Evolutionary conservation across 139 green algal genomes (phyloP), one percentile per base, ranked within the genome.

Genomic region (Zygnema circumcarinatum): DNA sequence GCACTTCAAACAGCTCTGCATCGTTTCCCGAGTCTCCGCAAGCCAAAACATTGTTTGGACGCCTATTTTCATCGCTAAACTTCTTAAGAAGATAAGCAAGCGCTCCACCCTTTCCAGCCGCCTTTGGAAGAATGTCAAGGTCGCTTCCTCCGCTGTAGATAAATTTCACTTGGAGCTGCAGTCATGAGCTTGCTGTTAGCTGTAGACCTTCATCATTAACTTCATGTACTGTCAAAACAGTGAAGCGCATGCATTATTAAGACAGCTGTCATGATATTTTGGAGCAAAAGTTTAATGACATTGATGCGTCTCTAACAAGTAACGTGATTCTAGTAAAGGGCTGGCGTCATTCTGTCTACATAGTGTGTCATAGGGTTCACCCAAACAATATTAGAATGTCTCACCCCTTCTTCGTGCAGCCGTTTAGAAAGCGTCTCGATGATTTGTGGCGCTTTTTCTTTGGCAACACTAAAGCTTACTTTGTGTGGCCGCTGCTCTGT

Each of bases 21-120:
- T 98, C 96, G 88, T 98, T 98, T 67, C 96, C 96, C 53, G 92
- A 96, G 92, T 98, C 96, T 2, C 96, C 96, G 89, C 94, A 96
- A 39, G 97, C 96, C 91, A 98, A 91, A 32, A 62, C 84, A 76
- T 85, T 40, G 29, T 53, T 73, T 2, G 81, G 87, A 36, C 69
- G 21, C 35, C 82, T 67, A 38, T 39, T 38, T 3, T 81, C 29
- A 47, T 62, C 2, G 31, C 0, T 78, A 36, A 94, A 85, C 93
- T 96, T 85, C 42, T 86, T 75, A 38, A 98, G 91, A 62, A 98
- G 84, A 81, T 96, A 97, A 11, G 92, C 79, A 35, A 98, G 92
- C 0, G 94, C 96, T 42, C 94, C 91, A 72, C 96, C 96, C 91
- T 98, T 98, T 88, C 95, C 95, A 0, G 96, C 96, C 1, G 74